Evolutionary conservation across 805 yeast species (phyloP).

Genomic region (Wickerhamomyces queroliae): DNA sequence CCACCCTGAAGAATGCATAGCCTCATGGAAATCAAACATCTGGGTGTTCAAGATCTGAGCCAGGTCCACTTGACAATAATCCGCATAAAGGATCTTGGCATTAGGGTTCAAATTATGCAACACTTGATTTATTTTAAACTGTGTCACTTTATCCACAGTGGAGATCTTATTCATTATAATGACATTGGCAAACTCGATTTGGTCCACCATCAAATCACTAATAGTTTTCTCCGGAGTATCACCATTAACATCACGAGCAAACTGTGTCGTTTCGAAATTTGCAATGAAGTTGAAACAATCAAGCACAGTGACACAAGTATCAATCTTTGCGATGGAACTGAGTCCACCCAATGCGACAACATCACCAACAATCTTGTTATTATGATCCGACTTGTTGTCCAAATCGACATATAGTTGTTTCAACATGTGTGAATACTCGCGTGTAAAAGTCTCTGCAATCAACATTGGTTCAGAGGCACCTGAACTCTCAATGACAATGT

Average conservation of each 20-base stretch:
- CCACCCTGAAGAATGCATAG: constrained; percentile 40
- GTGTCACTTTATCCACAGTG: constrained; percentile 22
- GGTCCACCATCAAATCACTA: constrained; percentile 40
- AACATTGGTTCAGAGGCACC: constrained; percentile 47
- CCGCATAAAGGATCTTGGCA: constrained; percentile 31
- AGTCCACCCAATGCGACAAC: constrained; percentile 35
- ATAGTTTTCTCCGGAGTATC: constrained; percentile 37
- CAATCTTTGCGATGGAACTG: constrained; percentile 31
- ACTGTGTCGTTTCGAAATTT: constrained; percentile 39
- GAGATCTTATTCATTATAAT: constrained; percentile 34
- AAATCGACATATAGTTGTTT: constrained; percentile 20
- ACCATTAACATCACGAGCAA: constrained; percentile 34
- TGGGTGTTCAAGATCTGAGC: constrained; percentile 31
- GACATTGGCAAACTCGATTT: constrained; percentile 41
- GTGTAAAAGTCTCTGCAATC: constrained; percentile 42
- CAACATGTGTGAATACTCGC: constrained; percentile 33
- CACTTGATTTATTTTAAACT: constrained; percentile 25
- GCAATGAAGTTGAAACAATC: constrained; percentile 35
- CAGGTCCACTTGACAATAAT: constrained; percentile 32
- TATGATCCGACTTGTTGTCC: constrained; percentile 19
- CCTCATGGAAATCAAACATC: constrained; percentile 35
- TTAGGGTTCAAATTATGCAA: constrained; percentile 34
- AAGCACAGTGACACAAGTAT: constrained; percentile 41
- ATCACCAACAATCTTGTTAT: constrained; percentile 13
- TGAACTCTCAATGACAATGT: constrained; percentile 39